Conservation (phyloP, 768 basidiomycete species). For the Naganishia vishniacii region DNA sequence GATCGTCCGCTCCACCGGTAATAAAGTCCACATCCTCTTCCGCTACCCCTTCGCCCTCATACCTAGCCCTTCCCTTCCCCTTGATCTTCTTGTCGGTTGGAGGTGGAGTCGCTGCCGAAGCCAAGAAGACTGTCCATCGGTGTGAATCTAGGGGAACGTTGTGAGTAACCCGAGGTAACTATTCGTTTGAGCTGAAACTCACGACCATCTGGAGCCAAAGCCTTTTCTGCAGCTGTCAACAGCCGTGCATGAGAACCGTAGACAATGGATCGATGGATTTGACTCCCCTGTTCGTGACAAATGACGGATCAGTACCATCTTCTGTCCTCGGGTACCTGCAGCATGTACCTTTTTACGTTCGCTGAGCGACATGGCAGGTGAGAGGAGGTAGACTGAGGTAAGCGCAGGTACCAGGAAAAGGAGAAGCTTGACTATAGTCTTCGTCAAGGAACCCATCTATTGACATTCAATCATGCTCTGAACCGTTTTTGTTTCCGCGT, state of each 20-base stretch:
- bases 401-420: no score
- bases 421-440: no score
- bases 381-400: no score
- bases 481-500: no score
- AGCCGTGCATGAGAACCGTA: conserved; percentile 90
- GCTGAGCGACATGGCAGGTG: conserved; percentile 12
- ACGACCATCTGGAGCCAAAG: conserved; percentile 39
- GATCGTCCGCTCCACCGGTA: conserved; percentile 76
- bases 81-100: conserved; percentile 25
- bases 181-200: conserved; percentile 22
- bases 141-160: conserved; percentile 57
- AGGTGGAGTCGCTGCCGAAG: conserved; percentile 72
- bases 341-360: conserved; percentile 15
- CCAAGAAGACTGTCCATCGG: conserved; percentile 90
- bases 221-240: conserved; percentile 62
- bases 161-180: background rate
- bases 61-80: conserved; percentile 33
- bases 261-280: conserved; percentile 81
- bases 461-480: no score
- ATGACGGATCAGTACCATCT: background rate
- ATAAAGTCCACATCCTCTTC: conserved; percentile 57
- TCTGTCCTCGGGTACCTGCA: no score
- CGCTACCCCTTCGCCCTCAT: conserved; percentile 17
- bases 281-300: conserved; percentile 60
- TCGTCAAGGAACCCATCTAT: no score